These are phyloP conservation scores for Phytopythium kandeliae DNA, from an alignment of 352 stramenopile genomes.

Conservation along the genomic window DNA sequence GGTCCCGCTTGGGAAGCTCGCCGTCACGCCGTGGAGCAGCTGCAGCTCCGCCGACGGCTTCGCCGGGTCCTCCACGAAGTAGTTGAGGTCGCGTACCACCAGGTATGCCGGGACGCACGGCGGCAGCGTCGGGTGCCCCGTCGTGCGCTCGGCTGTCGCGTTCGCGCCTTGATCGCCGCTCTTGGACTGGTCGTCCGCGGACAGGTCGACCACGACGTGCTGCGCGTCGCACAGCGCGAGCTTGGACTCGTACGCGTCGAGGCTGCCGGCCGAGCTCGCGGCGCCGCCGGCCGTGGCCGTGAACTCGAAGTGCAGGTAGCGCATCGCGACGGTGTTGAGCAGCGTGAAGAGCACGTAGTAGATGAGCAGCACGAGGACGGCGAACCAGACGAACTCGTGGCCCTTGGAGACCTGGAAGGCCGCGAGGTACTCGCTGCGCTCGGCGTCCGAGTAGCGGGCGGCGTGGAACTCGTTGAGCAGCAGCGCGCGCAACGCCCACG, in stretches of 20 bases:
- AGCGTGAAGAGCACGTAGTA: conserved; percentile 42
- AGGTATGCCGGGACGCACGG: conserved; percentile 25
- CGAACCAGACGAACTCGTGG: conserved; percentile 27
- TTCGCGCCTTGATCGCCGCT: no score
- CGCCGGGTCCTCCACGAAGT: conserved; percentile 37
- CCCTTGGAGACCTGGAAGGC: conserved; percentile 12
- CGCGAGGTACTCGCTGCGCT: conserved; percentile 4
- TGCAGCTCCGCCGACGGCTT: conserved; percentile 18
- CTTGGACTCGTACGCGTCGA: conserved; percentile 6
- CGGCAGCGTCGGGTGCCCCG: neutral
- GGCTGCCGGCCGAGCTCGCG: neutral
- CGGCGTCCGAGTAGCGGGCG: conserved; percentile 6
- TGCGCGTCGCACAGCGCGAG: neutral
- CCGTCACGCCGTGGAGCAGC: conserved; percentile 33
- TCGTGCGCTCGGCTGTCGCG: neutral
- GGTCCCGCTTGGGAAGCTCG: conserved; percentile 27
- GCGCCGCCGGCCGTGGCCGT: conserved; percentile 8
- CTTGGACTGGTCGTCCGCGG: neutral
- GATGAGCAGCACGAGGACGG: conserved; percentile 20
- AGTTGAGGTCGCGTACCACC: conserved; percentile 23
- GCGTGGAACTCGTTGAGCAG: conserved; percentile 28
- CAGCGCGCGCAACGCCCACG: conserved; percentile 28
- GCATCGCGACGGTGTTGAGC: conserved; percentile 30
- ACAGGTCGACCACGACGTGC: conserved; percentile 8
- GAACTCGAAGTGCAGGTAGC: conserved; percentile 29